phyloP scores from a whole-genome alignment of 2,329 filamentous ascomycete species.

The Pestalotiopsis sp. region DNA sequence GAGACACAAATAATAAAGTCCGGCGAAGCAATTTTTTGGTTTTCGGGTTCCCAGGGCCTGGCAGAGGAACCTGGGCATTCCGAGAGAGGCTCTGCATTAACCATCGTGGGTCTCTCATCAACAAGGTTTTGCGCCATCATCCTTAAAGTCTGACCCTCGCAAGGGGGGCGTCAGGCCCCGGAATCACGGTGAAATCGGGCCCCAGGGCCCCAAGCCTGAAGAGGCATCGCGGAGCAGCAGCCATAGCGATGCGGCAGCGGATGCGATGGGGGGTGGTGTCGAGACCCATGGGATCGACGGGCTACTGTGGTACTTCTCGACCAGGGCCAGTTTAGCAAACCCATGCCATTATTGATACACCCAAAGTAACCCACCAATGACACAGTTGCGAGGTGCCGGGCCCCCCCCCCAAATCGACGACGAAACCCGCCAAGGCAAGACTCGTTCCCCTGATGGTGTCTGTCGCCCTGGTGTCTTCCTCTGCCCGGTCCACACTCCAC shows the following conservation, averaged over 20 bases:
- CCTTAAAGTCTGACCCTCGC: background rate
- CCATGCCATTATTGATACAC: slow-evolving; percentile 9
- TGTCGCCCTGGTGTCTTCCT: background rate
- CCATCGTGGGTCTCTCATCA: slow-evolving; percentile 4
- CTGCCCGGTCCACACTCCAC: background rate
- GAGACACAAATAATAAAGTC: no score
- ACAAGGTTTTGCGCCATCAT: slow-evolving; percentile 8
- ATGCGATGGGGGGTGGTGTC: background rate
- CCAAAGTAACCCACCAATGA: slow-evolving; percentile 12
- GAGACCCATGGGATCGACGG: slow-evolving; percentile 8
- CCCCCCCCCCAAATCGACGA: slow-evolving; percentile 8
- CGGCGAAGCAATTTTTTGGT: no score
- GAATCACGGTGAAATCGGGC: background rate
- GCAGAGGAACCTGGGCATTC: background rate
- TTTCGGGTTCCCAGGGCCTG: background rate
- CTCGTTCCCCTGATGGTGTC: slow-evolving; percentile 13
- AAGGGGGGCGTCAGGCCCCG: background rate
- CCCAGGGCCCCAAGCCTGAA: background rate
- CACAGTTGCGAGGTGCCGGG: slow-evolving; percentile 7
- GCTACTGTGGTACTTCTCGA: slow-evolving; percentile 10
- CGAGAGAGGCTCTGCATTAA: slow-evolving; percentile 9
- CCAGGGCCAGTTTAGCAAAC: slow-evolving; percentile 4
- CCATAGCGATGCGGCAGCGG: background rate
- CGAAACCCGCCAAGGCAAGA: slow-evolving; percentile 12
- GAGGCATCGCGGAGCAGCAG: slow-evolving; percentile 2